Conservation (phyloP, 2,329 filamentous ascomycete genomes). For the Cadophora sp. region DNA sequence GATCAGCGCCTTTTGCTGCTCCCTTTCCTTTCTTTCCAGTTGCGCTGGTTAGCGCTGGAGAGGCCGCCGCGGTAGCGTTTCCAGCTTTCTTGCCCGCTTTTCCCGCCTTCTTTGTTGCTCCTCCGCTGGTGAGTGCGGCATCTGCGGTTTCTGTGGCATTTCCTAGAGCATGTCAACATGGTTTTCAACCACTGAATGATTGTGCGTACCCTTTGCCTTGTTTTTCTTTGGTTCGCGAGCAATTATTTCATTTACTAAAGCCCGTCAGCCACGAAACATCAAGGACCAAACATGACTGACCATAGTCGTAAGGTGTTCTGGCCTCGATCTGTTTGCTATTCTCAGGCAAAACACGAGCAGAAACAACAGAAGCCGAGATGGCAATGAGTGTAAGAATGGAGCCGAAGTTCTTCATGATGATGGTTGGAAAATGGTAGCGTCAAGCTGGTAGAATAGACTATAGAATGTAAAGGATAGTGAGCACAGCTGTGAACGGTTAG, state of each 20-base stretch:
- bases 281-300: constrained; percentile 5
- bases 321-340: constrained; percentile 30
- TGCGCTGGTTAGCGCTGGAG: constrained; percentile 19
- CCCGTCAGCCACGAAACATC: constrained; percentile 10
- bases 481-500: constrained; percentile 40
- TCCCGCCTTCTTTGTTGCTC: not conserved
- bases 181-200: not conserved
- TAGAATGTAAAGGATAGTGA: constrained; percentile 36
- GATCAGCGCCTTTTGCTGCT: constrained; percentile 9
- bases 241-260: constrained; percentile 30
- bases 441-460: constrained; percentile 35
- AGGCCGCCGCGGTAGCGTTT: constrained; percentile 23
- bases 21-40: constrained; percentile 32
- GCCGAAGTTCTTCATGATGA: constrained; percentile 51
- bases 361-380: constrained; percentile 45
- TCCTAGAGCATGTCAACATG: not conserved
- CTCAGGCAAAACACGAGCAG: constrained; percentile 40
- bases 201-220: constrained; percentile 25
- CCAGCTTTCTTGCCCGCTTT: constrained; percentile 13
- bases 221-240: constrained; percentile 34
- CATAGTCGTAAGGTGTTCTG: constrained; percentile 33
- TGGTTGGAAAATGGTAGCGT: constrained; percentile 35
- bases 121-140: not conserved
- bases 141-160: not conserved
- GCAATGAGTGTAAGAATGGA: constrained; percentile 48